Conservation (phyloP, 345 rosid species). For the Trapa bicornis region DNA sequence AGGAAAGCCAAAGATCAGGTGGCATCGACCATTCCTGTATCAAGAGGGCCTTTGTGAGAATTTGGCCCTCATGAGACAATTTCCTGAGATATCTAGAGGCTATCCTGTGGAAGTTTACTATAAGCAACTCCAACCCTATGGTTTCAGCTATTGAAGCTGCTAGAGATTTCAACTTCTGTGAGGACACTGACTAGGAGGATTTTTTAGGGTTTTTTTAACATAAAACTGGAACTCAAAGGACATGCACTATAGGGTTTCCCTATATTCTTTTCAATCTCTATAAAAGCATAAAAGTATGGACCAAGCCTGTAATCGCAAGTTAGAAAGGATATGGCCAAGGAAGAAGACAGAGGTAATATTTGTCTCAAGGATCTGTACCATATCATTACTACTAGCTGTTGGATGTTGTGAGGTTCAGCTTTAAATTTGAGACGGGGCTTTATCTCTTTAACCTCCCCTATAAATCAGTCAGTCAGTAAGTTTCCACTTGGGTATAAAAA, state of each 20-base stretch:
- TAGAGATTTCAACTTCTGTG: conserved; percentile 38
- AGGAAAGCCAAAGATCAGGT: conserved; percentile 60
- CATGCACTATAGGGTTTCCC: conserved; percentile 42
- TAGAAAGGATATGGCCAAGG: no score
- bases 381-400: conserved; percentile 44
- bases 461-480: not conserved
- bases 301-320: no score
- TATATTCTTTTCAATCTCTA: conserved; percentile 41
- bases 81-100: conserved; percentile 43
- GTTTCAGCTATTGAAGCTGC: conserved; percentile 24
- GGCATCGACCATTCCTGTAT: conserved; percentile 65
- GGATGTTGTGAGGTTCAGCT: conserved; percentile 37
- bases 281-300: no score
- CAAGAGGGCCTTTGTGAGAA: conserved; percentile 42
- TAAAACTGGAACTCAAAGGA: conserved; percentile 39
- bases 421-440: conserved; percentile 13
- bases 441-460: conserved; percentile 13
- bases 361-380: conserved; percentile 48
- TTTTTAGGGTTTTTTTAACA: conserved; percentile 26
- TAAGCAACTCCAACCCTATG: conserved; percentile 55
- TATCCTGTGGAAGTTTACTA: conserved; percentile 57
- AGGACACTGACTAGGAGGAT: conserved; percentile 33
- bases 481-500: not conserved
- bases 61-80: conserved; percentile 34
- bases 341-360: conserved; percentile 33